A percentile compares a stretch with the other conserved stretches of the same genome.
Conservation (phyloP, 306 rosid species). For the Fragaria iinumae region DNA sequence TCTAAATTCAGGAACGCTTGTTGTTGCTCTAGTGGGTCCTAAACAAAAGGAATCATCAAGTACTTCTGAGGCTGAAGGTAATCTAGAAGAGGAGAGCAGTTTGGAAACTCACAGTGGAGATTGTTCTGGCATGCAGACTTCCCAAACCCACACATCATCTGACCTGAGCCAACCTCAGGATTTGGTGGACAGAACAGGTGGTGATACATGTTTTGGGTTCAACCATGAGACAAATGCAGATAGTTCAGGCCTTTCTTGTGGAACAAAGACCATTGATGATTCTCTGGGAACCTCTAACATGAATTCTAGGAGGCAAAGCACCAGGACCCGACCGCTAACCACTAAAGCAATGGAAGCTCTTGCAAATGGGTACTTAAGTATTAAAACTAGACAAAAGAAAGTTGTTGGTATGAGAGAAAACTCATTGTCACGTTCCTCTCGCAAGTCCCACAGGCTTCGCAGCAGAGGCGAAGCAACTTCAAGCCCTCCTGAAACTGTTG, state of each 20-base stretch:
- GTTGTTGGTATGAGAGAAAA: conserved; percentile 22
- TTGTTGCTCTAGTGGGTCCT: conserved; percentile 27
- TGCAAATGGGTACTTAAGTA: conserved; percentile 50
- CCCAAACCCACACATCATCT: conserved; percentile 26
- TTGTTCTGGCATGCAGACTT: conserved; percentile 22
- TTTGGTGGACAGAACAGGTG: conserved; percentile 29
- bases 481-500: conserved; percentile 30
- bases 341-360: conserved; percentile 69
- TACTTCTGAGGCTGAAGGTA: conserved; percentile 33
- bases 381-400: conserved; percentile 38
- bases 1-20: conserved; percentile 35
- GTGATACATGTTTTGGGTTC: conserved; percentile 16
- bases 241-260: conserved; percentile 18
- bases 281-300: conserved; percentile 26
- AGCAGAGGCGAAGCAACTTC: conserved; percentile 37
- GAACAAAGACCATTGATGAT: conserved; percentile 22
- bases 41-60: conserved; percentile 29
- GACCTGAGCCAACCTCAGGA: conserved; percentile 34
- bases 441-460: conserved; percentile 47
- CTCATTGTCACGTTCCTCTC: conserved; percentile 32
- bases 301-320: conserved; percentile 68
- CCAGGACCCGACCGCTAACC: conserved; percentile 69
- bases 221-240: conserved; percentile 20
- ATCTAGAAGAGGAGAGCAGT: conserved; percentile 27
- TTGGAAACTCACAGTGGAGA: conserved; percentile 13